Evolutionary conservation across 2,329 filamentous ascomycete genomes (phyloP).

Genomic region (Aspergillus ibericus): DNA sequence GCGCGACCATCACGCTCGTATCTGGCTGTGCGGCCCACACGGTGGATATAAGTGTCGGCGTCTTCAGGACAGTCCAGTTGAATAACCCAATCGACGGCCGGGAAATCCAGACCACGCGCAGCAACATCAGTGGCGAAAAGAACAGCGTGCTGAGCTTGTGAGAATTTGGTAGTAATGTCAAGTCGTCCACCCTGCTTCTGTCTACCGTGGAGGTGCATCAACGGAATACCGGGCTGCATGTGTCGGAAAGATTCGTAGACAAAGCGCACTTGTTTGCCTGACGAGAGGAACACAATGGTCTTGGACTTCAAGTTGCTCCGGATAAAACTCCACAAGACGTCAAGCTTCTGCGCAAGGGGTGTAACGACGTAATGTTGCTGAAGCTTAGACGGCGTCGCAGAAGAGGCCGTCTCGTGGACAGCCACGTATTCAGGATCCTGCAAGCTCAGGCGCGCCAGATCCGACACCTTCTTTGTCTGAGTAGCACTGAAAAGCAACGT

Average conservation of each 20-base stretch:
- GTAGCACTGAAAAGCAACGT: conserved; percentile 95
- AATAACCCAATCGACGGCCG: conserved; percentile 97
- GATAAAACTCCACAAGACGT: conserved; percentile 91
- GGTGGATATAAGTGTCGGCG: conserved; percentile 95
- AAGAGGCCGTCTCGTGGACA: conserved; percentile 78
- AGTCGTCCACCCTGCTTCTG: conserved; percentile 89
- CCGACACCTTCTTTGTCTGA: conserved; percentile 90
- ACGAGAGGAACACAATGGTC: conserved; percentile 92
- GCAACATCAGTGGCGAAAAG: conserved; percentile 95
- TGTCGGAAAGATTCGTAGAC: conserved; percentile 91
- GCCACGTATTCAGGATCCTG: conserved; percentile 92
- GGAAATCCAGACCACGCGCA: conserved; percentile 91
- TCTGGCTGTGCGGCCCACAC: conserved; percentile 89
- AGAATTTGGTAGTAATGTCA: conserved; percentile 83
- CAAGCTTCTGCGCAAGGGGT: conserved; percentile 81
- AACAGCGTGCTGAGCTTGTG: conserved; percentile 76
- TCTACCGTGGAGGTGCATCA: conserved; percentile 88
- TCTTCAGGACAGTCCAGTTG: conserved; percentile 97
- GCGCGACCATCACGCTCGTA: conserved; percentile 86
- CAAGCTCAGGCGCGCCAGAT: conserved; percentile 83
- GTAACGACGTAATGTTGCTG: conserved; percentile 91
- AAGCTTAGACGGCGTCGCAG: conserved; percentile 78
- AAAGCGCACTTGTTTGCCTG: conserved; percentile 94
- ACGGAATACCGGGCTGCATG: conserved; percentile 87
- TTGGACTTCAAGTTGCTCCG: conserved; percentile 88